Evolutionary conservation across 371 early-diverging fungal genomes (phyloP).

Genomic region (Mortierella sp.): DNA sequence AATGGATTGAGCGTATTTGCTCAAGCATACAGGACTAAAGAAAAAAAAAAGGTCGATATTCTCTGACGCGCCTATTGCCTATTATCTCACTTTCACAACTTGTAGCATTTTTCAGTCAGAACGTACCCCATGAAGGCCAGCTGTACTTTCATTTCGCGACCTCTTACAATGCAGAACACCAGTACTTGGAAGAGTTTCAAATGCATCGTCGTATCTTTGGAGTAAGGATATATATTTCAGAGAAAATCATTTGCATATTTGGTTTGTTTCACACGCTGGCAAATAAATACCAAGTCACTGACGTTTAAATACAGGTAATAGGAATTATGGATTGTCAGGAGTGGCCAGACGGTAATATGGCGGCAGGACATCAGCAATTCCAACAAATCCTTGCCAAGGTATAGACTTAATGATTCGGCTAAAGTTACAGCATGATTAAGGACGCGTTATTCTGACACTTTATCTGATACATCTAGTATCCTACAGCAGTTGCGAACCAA

Average conservation of each 20-base stretch:
- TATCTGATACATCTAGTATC: slow-evolving; percentile 64
- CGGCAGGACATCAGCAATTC: slow-evolving; percentile 74
- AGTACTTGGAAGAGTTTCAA: slow-evolving; percentile 84
- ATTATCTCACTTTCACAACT: background rate
- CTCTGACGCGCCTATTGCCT: background rate
- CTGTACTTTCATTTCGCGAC: slow-evolving; percentile 85
- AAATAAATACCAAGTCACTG: background rate
- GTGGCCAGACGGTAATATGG: slow-evolving; percentile 71
- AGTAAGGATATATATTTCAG: slow-evolving; percentile 54
- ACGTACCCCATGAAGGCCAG: slow-evolving; percentile 79
- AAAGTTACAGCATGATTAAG: background rate
- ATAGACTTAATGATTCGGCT: background rate
- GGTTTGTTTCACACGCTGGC: background rate
- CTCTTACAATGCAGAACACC: slow-evolving; percentile 72
- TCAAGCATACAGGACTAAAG: background rate
- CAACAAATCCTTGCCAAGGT: slow-evolving; percentile 74
- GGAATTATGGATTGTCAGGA: slow-evolving; percentile 89
- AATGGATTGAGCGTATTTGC: background rate
- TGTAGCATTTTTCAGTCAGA: slow-evolving; percentile 68
- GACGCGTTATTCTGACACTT: background rate
- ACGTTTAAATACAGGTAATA: slow-evolving; percentile 67
- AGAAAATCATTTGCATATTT: background rate
- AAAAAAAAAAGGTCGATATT: background rate
- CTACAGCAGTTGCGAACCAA: slow-evolving; percentile 76
- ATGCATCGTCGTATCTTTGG: slow-evolving; percentile 83